Percentiles rank a stretch among this genome's conserved stretches.
phyloP scores from a whole-genome alignment of 768 basidiomycete species.

The Mycena maculata region DNA sequence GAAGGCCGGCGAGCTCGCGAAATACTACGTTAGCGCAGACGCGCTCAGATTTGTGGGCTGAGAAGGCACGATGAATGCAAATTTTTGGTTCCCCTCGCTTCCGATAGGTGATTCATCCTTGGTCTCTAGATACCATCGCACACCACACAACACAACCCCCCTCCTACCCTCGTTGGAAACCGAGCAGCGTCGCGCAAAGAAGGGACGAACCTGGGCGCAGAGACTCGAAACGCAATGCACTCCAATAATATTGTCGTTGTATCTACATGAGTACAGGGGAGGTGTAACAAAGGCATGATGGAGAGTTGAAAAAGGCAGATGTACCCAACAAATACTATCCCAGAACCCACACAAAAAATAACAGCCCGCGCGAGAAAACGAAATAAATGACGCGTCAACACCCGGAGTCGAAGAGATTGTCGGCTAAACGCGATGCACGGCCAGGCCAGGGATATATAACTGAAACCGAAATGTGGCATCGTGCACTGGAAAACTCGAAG shows the following conservation, averaged over 20 bases:
- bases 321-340: not conserved
- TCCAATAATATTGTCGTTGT: no score
- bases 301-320: not conserved
- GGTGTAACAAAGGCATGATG: not conserved
- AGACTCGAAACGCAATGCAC: no score
- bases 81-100: not conserved
- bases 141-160: not conserved
- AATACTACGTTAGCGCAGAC: constrained; percentile 85
- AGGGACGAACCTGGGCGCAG: not conserved
- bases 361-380: no score
- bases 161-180: constrained; percentile 6
- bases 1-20: constrained; percentile 79
- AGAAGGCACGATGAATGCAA: constrained; percentile 9
- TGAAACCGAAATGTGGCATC: no score
- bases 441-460: no score
- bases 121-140: constrained; percentile 1
- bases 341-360: no score
- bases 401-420: no score
- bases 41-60: constrained; percentile 85
- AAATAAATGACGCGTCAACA: no score
- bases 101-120: constrained; percentile 7
- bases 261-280: not conserved
- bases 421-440: no score
- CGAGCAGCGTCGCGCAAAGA: constrained; percentile 21
- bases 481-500: no score